These are phyloP conservation scores for Knoxdaviesia proteae DNA, from an alignment of 2,329 filamentous ascomycete genomes.

Conservation along the genomic window DNA sequence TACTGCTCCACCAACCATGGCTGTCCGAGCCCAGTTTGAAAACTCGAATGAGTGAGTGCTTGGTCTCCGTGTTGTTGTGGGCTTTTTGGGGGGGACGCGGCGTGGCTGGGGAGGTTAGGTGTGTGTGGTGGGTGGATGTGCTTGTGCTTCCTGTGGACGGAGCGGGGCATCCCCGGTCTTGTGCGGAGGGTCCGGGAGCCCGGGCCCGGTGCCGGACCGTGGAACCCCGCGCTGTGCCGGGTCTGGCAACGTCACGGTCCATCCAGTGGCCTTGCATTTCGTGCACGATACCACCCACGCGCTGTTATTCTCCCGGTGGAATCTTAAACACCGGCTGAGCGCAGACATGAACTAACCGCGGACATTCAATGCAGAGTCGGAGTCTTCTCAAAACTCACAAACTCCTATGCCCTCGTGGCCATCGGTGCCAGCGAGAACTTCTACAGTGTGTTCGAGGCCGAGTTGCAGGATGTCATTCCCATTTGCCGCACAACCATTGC, in stretches of 20 bases:
- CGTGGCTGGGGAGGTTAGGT: too few species aligned
- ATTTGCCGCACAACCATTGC: conserved; percentile 95
- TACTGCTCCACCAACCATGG: conserved; percentile 23
- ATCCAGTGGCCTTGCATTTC: conserved; percentile 6
- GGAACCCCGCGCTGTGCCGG: too few species aligned
- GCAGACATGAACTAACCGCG: conserved; percentile 3
- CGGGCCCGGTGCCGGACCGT: too few species aligned
- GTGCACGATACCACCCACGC: conserved; percentile 3
- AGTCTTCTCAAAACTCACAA: conserved; percentile 91
- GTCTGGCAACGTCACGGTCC: conserved; percentile 10
- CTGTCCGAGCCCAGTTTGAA: conserved; percentile 59
- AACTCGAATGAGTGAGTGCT: conserved; percentile 68
- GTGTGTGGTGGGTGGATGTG: too few species aligned
- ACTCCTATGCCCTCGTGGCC: conserved; percentile 87
- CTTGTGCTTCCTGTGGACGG: too few species aligned
- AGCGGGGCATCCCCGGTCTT: too few species aligned
- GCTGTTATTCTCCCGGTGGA: too few species aligned
- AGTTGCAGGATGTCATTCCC: conserved; percentile 91
- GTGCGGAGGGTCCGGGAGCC: too few species aligned
- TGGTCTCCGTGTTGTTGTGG: too few species aligned
- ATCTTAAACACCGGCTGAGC: too few species aligned
- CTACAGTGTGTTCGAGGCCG: conserved; percentile 95
- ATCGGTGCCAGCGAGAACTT: conserved; percentile 96
- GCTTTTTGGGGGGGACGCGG: too few species aligned
- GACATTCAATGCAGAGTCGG: conserved; percentile 46